Evolutionary conservation across 73 alveolate genomes (phyloP), one percentile per base, ranked within the genome.

Genomic region (Paramecium octaurelia): DNA sequence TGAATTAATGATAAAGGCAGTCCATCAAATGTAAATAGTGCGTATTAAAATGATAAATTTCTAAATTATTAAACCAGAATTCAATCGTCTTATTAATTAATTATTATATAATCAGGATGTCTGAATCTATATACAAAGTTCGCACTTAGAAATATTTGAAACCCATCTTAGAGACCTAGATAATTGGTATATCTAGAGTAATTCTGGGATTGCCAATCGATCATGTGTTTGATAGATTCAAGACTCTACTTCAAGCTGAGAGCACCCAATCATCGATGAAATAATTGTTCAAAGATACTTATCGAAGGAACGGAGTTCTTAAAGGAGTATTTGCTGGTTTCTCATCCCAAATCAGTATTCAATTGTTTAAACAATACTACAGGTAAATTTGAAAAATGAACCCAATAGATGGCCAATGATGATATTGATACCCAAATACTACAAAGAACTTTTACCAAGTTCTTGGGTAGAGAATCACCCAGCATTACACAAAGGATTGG

Each of bases 191-290:
- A 42, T 44, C 91, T 31, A 42, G 91, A 80, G 91, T 80, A 12
- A 24, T 80, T 24, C 70, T 80, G 6, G 91, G 91, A 23, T 23
- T 80, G 29, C 91, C 91, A 24, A 44, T 44, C 9, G 91, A 80
- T 31, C 91, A 80, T 80, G 70, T 80, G 3, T 48, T 80, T 80
- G 91, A 80, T 46, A 42, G 91, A 80, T 80, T 80, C 76, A 80
- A 80, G 76, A 80, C 91, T 73, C 42, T 73, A 35, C 40, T 73
- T 10, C 27, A 73, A 73, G 87, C 87, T 16, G 87, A 73, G 59
- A 36, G 16, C 38, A 20, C 87, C 14, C 16, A 73, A 73, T 36
- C 36, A 20, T 34, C 60, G 38, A 73, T 73, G 4, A 73, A 73
- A 36, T 73, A 73, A 73, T 23, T 73, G 27, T 31, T 73, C 46